Evolutionary conservation across 495 filamentous ascomycete genomes (phyloP).

Genomic region (Immersiella caudata): DNA sequence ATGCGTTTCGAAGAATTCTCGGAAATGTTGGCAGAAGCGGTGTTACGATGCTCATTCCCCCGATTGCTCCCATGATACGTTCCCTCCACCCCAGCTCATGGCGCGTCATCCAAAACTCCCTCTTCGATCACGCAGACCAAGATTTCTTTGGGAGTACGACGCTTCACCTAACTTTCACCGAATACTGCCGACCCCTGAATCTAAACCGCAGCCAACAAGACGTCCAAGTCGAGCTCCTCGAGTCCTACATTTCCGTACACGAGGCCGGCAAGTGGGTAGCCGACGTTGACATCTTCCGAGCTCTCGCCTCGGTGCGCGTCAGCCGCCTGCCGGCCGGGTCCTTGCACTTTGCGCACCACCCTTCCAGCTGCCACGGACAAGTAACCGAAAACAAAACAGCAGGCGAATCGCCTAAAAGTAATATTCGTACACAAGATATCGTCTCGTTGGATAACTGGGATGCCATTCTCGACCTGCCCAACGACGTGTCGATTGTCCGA

Average conservation of each 20-base stretch:
- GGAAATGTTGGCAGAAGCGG: neutral
- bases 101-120: neutral
- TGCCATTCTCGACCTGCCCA: constrained; percentile 1
- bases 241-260: neutral
- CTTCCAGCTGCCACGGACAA: too few relatives aligned
- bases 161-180: neutral
- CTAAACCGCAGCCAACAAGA: neutral
- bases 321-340: neutral
- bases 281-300: neutral
- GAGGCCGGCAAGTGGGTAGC: constrained; percentile 3
- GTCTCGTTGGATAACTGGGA: constrained; percentile 4
- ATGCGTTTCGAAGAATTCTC: neutral
- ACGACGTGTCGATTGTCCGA: neutral
- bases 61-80: neutral
- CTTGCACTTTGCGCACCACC: neutral
- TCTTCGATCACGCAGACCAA: neutral
- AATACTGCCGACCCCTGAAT: neutral
- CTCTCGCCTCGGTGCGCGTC: neutral
- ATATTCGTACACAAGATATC: neutral
- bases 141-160: neutral
- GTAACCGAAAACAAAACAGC: too few relatives aligned
- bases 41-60: constrained; percentile 6
- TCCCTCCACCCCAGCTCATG: neutral
- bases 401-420: neutral
- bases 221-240: neutral